Percentiles rank a stretch among this genome's conserved stretches.
Evolutionary conservation across 352 stramenopile genomes (phyloP).

Genomic region (Globisporangium recalcitrans): DNA sequence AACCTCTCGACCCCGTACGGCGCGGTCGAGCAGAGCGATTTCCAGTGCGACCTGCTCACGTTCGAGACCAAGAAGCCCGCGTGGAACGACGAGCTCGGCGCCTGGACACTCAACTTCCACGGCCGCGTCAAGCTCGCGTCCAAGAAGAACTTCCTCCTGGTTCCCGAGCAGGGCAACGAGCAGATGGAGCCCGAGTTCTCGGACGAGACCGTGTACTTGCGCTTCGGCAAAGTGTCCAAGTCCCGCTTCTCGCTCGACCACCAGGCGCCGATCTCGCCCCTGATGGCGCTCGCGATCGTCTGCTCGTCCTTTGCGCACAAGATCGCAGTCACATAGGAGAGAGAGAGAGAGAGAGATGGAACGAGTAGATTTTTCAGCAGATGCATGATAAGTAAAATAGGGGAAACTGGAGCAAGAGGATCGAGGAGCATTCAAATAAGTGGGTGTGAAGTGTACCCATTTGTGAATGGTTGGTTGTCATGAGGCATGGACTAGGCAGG

Average conservation of each 20-base stretch:
- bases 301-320: constrained; percentile 86
- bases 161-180: constrained; percentile 47
- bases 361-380: not conserved
- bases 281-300: constrained; percentile 79
- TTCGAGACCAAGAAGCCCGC: constrained; percentile 81
- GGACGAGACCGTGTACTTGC: constrained; percentile 45
- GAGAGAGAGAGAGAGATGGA: not conserved
- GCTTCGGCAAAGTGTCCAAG: constrained; percentile 84
- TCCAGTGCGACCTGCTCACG: constrained; percentile 66
- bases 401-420: not conserved
- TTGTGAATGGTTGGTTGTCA: too few species aligned
- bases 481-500: too few species aligned
- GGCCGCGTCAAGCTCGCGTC: constrained; percentile 85
- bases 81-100: constrained; percentile 79
- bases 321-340: constrained; percentile 65
- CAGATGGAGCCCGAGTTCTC: constrained; percentile 46
- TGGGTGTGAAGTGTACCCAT: too few species aligned
- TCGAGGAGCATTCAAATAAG: too few species aligned
- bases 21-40: constrained; percentile 68
- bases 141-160: constrained; percentile 91
- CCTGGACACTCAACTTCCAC: constrained; percentile 89
- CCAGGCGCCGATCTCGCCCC: constrained; percentile 55
- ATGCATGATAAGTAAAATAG: not conserved
- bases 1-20: constrained; percentile 48
- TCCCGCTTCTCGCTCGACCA: constrained; percentile 80